phyloP scores from a whole-genome alignment of 23 red algal species.

The Agarophyton chilense region DNA sequence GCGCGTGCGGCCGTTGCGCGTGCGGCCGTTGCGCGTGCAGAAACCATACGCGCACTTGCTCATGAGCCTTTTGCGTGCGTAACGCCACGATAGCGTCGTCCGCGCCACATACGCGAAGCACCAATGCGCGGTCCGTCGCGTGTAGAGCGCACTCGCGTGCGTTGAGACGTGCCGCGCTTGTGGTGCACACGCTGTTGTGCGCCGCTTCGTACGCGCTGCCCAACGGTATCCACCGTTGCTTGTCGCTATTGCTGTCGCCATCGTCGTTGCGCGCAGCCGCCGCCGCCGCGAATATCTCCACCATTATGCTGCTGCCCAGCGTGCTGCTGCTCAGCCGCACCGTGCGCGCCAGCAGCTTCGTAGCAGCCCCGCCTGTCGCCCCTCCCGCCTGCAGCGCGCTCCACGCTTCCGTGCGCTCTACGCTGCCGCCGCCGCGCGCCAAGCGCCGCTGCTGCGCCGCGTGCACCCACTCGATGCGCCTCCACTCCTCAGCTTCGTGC shows the following conservation, averaged over 20 bases:
- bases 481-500: no score
- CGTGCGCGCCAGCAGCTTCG: no score
- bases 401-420: no score
- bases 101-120: conserved; percentile 17
- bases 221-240: no score
- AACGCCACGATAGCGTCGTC: no score
- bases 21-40: no score
- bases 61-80: no score
- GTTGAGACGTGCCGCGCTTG: neutral
- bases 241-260: neutral
- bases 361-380: no score
- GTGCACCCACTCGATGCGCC: neutral
- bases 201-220: neutral
- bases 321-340: no score
- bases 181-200: neutral
- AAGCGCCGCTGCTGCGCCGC: neutral
- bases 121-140: neutral
- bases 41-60: no score
- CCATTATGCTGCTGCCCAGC: neutral
- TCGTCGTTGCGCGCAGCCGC: neutral
- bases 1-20: neutral
- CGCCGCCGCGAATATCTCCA: neutral
- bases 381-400: no score
- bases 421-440: no score
- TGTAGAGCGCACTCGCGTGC: conserved; percentile 14